Evolutionary conservation across 2,329 filamentous ascomycete genomes (phyloP), one percentile per base, ranked within the genome.

Genomic region (Arthrobotrys iridis): DNA sequence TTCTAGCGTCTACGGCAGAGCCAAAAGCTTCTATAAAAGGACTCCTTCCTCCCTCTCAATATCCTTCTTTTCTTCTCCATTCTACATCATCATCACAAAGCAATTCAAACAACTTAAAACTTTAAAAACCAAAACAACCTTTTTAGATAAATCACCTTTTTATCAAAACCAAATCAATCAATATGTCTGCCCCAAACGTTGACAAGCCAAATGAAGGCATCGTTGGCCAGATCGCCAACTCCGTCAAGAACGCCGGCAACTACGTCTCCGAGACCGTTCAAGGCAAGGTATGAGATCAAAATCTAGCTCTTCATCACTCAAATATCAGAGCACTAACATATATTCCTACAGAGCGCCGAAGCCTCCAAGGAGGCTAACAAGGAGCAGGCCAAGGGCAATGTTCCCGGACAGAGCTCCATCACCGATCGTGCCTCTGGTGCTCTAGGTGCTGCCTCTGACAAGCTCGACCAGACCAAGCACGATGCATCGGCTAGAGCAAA

Each of bases 321-420:
- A 26, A 33, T 63, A 30, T n/a, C n/a, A n/a, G n/a, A n/a, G n/a
- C n/a, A n/a, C 70, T 67, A 74, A 76, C 48, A 52, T 55, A n/a
- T 33, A 33, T 30, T 35, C 22, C 6, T 48, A 58, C 28, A 76
- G 72, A 6, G n/a, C n/a, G 28, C 72, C 22, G 72, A 76, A 62
- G 72, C 37, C 37, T 71, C 64, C 41, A 76, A 76, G 72, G 65
- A 76, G 33, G 41, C 10, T 1, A 66, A 76, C 59, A 76, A 76
- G 66, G 48, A 76, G 30, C 64, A 76, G 22, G 72, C 72, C 65
- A 76, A 76, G 72, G 66, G 66, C 48, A 76, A 76, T 58, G 48
- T 76, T 48, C 15, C 72, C 65, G 72, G 72, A 43, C 24, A 76
- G 35, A 45, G 55, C 26, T 55, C 65, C 43, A 3, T 76, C 33